These are phyloP conservation scores for Hemerocallis citrina DNA, from an alignment of 106 monocot species.

Conservation along the genomic window DNA sequence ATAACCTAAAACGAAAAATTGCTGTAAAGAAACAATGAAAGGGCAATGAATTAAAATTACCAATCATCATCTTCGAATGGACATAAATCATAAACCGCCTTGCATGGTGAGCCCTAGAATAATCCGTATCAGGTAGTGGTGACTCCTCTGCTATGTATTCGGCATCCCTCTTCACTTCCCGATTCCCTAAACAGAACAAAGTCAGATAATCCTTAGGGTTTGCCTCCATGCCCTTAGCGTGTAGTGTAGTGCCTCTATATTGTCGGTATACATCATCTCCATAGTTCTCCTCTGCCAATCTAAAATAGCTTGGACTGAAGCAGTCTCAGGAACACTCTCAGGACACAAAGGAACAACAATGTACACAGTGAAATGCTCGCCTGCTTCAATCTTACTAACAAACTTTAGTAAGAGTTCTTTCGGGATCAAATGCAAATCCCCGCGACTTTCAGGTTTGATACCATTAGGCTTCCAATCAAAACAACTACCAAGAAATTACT, in stretches of 20 bases:
- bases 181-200: constrained; percentile 69
- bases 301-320: constrained; percentile 58
- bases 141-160: constrained; percentile 45
- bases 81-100: constrained; percentile 86
- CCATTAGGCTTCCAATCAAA: constrained; percentile 51
- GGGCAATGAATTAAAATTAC: constrained; percentile 15
- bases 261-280: constrained; percentile 80
- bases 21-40: too few relatives aligned
- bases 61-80: constrained; percentile 85
- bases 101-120: constrained; percentile 42
- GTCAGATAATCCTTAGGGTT: constrained; percentile 57
- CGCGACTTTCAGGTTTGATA: constrained; percentile 46
- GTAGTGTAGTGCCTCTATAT: constrained; percentile 38
- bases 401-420: constrained; percentile 61
- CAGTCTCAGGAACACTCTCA: constrained; percentile 58
- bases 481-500: constrained; percentile 72
- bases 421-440: constrained; percentile 51
- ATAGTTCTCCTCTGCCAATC: constrained; percentile 76
- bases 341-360: constrained; percentile 78
- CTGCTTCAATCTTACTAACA: constrained; percentile 64
- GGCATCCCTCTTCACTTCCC: constrained; percentile 48
- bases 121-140: constrained; percentile 48
- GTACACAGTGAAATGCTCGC: constrained; percentile 58
- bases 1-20: too few relatives aligned
- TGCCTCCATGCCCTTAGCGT: constrained; percentile 49